Conservation (phyloP, 129 eudicot genomes). For the Helianthus tuberosus region DNA sequence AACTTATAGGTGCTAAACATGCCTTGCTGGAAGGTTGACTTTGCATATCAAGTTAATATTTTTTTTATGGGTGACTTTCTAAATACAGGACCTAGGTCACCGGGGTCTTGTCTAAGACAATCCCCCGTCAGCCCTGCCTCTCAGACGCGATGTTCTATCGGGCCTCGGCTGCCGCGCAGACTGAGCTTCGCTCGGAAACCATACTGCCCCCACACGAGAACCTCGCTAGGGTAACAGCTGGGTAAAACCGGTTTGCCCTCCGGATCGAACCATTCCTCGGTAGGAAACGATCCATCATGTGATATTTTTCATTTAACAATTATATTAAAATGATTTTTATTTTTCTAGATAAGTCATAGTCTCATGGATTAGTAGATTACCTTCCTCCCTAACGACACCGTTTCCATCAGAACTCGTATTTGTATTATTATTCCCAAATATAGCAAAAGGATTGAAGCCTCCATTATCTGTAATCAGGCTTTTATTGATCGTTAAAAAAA, state of each 20-base stretch:
- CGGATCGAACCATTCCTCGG: no score
- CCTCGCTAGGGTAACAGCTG: no score
- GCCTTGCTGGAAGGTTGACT: constrained; percentile 17
- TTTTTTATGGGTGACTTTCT: no score
- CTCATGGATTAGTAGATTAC: constrained; percentile 6
- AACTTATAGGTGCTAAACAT: background rate
- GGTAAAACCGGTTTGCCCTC: no score
- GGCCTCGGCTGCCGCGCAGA: no score
- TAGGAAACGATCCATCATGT: no score
- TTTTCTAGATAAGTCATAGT: background rate
- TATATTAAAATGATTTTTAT: background rate
- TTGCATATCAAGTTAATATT: background rate
- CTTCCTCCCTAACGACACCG: constrained; percentile 17
- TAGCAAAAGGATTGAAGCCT: constrained; percentile 26
- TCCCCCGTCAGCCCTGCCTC: no score
- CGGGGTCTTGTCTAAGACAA: no score
- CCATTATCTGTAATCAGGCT: constrained; percentile 5
- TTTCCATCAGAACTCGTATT: constrained; percentile 7
- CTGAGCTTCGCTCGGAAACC: no score
- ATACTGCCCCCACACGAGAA: no score
- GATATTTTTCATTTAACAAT: background rate
- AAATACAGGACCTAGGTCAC: no score
- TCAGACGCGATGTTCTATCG: no score
- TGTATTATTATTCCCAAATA: constrained; percentile 12
- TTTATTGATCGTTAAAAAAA: background rate